Percentiles rank a stretch among this genome's conserved stretches.
These are phyloP conservation scores for Zygosaccharomyces sapae DNA, from an alignment of 1,139 yeast species.

Conservation along the genomic window DNA sequence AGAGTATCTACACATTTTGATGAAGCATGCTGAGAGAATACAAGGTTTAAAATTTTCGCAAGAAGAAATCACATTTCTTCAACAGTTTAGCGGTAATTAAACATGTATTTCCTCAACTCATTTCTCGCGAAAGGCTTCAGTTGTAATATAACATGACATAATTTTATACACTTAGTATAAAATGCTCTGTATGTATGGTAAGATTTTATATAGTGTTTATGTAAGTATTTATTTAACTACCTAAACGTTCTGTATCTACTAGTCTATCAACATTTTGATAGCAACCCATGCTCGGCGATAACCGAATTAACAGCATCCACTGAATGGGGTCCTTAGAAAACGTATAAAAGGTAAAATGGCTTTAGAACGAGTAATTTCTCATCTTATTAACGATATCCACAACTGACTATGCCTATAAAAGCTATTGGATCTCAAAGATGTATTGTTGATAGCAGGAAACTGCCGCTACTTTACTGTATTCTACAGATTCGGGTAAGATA, in stretches of 20 bases:
- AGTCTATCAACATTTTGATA: background rate
- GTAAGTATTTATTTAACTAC: conserved; percentile 1
- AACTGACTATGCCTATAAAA: conserved; percentile 43
- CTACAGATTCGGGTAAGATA: conserved; percentile 62
- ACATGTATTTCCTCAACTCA: background rate
- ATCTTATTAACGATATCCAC: background rate
- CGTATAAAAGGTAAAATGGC: background rate
- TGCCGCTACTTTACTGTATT: conserved; percentile 68
- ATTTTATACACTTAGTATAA: background rate
- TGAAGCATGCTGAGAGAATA: conserved; percentile 23
- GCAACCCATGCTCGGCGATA: background rate
- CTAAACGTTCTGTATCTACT: conserved; percentile 1
- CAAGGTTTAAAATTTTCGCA: conserved; percentile 21
- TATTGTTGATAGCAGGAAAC: conserved; percentile 47
- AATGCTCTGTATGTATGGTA: background rate
- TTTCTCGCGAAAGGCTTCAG: background rate
- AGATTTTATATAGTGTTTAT: background rate
- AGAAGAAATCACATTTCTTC: conserved; percentile 28
- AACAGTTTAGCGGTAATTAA: conserved; percentile 13
- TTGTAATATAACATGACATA: conserved; percentile 3
- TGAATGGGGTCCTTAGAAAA: too few relatives aligned
- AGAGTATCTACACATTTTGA: conserved; percentile 28
- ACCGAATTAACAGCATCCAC: background rate
- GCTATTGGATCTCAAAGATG: conserved; percentile 69
- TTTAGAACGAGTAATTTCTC: background rate